Evolutionary conservation across 2,329 filamentous ascomycete genomes (phyloP).

Genomic region (Sclerotinia spermophila): DNA sequence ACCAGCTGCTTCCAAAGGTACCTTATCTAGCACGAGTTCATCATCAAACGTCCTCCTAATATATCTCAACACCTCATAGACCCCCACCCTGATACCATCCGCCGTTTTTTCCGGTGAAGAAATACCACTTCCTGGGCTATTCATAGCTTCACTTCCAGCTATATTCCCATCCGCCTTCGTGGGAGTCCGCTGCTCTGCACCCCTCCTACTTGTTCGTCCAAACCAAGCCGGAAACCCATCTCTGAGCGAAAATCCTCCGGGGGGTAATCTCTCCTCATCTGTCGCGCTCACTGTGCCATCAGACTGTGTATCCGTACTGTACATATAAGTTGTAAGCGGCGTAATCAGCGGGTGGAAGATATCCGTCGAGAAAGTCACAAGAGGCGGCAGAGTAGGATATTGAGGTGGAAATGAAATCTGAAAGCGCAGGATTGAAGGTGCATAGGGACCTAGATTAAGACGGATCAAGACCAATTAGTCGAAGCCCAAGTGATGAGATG

Average conservation of each 20-base stretch:
- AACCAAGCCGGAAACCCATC: slow-evolving; percentile 94
- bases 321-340: slow-evolving; percentile 90
- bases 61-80: slow-evolving; percentile 72
- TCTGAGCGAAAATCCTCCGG: slow-evolving; percentile 83
- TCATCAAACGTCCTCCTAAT: slow-evolving; percentile 79
- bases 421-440: slow-evolving; percentile 82
- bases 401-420: slow-evolving; percentile 80
- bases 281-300: slow-evolving; percentile 77
- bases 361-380: slow-evolving; percentile 85
- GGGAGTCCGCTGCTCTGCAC: slow-evolving; percentile 28
- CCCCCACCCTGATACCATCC: slow-evolving; percentile 40
- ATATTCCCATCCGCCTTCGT: slow-evolving; percentile 25
- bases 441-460: slow-evolving; percentile 69
- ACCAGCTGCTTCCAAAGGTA: slow-evolving; percentile 78
- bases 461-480: neutral
- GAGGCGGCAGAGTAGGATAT: slow-evolving; percentile 75
- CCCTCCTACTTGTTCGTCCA: slow-evolving; percentile 46
- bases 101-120: slow-evolving; percentile 12
- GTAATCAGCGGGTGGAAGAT: slow-evolving; percentile 94
- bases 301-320: slow-evolving; percentile 73
- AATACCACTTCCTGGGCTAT: slow-evolving; percentile 7
- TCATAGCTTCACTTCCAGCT: slow-evolving; percentile 24
- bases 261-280: slow-evolving; percentile 77
- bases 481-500: slow-evolving; percentile 3
- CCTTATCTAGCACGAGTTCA: slow-evolving; percentile 68